Evolutionary conservation across 2,329 filamentous ascomycete species (phyloP).

Genomic region (Pseudocercospora fuligena): DNA sequence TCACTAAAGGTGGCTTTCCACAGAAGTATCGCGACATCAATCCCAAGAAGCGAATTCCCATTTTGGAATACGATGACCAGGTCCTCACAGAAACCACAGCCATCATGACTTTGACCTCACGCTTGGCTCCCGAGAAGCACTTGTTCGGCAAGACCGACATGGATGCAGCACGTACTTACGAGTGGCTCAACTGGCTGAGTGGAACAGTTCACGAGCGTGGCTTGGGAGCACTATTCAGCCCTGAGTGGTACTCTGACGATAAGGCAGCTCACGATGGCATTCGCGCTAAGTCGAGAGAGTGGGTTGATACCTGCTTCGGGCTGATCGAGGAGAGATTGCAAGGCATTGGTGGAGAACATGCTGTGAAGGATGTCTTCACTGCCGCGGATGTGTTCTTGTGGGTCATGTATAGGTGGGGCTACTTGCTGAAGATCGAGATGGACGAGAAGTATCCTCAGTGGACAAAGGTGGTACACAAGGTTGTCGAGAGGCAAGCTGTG

Average conservation of each 20-base stretch:
- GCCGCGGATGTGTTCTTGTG: constrained; percentile 12
- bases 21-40: constrained; percentile 11
- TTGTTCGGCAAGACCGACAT: constrained; percentile 12
- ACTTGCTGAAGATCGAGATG: constrained; percentile 14
- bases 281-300: constrained; percentile 7
- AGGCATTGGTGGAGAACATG: background rate
- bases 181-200: constrained; percentile 20
- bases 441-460: constrained; percentile 12
- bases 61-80: constrained; percentile 11
- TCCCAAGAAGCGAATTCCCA: constrained; percentile 11
- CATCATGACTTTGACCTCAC: constrained; percentile 10
- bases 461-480: constrained; percentile 3
- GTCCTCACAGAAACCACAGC: constrained; percentile 15
- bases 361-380: constrained; percentile 8
- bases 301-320: constrained; percentile 12
- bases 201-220: constrained; percentile 15
- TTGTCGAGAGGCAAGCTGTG: constrained; percentile 12
- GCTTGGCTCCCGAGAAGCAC: constrained; percentile 9
- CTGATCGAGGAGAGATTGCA: constrained; percentile 10
- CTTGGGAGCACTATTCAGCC: constrained; percentile 13
- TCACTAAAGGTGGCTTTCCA: constrained; percentile 3
- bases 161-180: constrained; percentile 4
- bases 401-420: constrained; percentile 9
- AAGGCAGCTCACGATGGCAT: constrained; percentile 6
- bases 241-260: constrained; percentile 13